A percentile compares a stretch with the other conserved stretches of the same genome.
Evolutionary conservation across 1,139 yeast genomes (phyloP).

Genomic region (Scheffersomyces lignicola): DNA sequence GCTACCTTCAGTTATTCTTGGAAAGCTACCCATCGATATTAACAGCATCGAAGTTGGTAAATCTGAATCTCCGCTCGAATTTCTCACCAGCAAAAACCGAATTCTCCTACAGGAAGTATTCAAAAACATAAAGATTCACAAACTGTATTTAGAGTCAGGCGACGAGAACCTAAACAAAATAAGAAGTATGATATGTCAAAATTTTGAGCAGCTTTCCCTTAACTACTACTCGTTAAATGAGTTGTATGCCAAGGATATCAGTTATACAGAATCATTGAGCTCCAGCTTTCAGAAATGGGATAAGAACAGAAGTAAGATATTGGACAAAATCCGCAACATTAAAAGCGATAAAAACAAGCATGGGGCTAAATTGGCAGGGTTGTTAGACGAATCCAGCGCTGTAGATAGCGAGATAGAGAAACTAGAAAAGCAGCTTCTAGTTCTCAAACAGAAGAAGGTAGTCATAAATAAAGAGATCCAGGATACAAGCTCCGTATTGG

Average conservation of each 20-base stretch:
- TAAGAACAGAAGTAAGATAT: slow-evolving; percentile 30
- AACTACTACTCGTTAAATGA: slow-evolving; percentile 50
- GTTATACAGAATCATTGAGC: slow-evolving; percentile 28
- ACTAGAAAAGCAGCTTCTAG: slow-evolving; percentile 38
- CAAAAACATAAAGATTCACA: slow-evolving; percentile 9
- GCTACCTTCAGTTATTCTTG: slow-evolving; percentile 1
- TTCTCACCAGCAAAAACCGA: slow-evolving; percentile 12
- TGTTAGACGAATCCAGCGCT: slow-evolving; percentile 33
- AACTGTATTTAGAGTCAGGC: slow-evolving; percentile 27
- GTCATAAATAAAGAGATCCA: slow-evolving; percentile 43
- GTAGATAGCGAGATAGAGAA: slow-evolving; percentile 43
- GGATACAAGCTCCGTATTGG: slow-evolving; percentile 54
- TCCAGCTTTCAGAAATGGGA: slow-evolving; percentile 49
- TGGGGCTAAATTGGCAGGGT: slow-evolving; percentile 43
- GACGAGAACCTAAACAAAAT: slow-evolving; percentile 27
- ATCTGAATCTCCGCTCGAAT: slow-evolving; percentile 13
- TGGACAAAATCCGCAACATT: slow-evolving; percentile 38
- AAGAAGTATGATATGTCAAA: slow-evolving; percentile 26
- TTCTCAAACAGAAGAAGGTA: slow-evolving; percentile 37
- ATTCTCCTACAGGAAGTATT: slow-evolving; percentile 8
- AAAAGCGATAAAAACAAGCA: slow-evolving; percentile 43
- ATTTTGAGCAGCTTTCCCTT: slow-evolving; percentile 39
- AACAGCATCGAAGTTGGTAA: background rate
- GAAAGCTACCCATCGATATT: slow-evolving; percentile 1
- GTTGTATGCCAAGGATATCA: slow-evolving; percentile 43